Base-by-base conservation (phyloP, 1,139 yeast species). In the Candida glucosophila region DNA sequence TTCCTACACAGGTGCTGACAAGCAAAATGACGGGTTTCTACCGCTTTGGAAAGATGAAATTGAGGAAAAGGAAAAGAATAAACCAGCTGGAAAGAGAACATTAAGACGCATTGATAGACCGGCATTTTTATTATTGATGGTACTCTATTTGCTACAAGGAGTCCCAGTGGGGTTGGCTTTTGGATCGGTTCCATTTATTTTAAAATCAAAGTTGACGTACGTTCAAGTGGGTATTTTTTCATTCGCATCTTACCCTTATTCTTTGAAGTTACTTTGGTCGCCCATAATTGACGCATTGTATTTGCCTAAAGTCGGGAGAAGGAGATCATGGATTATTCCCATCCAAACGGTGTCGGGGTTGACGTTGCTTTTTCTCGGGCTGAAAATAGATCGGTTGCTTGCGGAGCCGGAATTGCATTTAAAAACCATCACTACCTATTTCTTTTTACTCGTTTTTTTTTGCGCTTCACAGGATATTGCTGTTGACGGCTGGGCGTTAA, bases 381-480 rank as follows among this genome's bases (percentile, higher is more conserved):
- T 49, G 12, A 51, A 58, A 5, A 72, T 82, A 29, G 79, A 78
- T 36, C 42, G 47, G 3, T 52, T 81, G 34, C 59, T 90, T 39
- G 63, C 51, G 2, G 48, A 68, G 21, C 79, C 92, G 0, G 63
- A 69, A 22, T 43, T 56, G 12, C 72, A 80, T 39, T 55, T 83
- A 33, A 45, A 57, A 4, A 46, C 49, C 7, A 72, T 85, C 33
- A 77, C 88, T 0, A 27, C 56, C 14, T 66, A 73, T 31, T 90
- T 90, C 53, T 82, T 88, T 41, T 37, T 74, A 12, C 57, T 92
- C 32, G 90, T 90, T 22, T 73, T 90, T 32, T 63, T 90, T 32
- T 88, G 96, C 56, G 97, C 98, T 3, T 90, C 99, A 1, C 98
- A 90, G 51, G 99, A 90, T 49, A 90, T 90, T 29, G 97, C 98